Percentiles rank a stretch among this genome's conserved stretches.
Evolutionary conservation across 2,329 filamentous ascomycete species (phyloP).

Genomic region (Claviceps purpurea): DNA sequence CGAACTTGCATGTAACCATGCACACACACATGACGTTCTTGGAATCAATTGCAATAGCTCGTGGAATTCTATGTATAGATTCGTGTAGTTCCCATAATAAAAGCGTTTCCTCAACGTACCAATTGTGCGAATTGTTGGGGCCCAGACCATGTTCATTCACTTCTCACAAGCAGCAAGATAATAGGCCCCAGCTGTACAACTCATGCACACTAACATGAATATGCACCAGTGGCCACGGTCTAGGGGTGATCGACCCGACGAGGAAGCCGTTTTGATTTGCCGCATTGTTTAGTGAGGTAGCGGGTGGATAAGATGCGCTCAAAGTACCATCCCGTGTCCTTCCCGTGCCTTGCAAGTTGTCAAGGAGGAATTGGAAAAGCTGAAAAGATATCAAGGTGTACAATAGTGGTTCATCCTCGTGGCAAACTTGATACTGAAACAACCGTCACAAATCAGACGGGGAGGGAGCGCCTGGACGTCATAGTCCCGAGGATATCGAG

Average conservation of each 20-base stretch:
- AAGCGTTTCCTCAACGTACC: background rate
- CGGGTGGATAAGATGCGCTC: background rate
- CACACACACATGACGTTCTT: background rate
- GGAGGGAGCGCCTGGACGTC: background rate
- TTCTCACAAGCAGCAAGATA: background rate
- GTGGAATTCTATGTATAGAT: background rate
- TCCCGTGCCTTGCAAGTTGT: background rate
- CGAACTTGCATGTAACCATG: slow-evolving; percentile 3
- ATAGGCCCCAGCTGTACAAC: slow-evolving; percentile 2
- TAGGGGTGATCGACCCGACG: background rate
- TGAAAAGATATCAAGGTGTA: background rate
- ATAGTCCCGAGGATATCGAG: background rate
- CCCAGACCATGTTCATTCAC: background rate
- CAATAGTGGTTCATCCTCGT: background rate
- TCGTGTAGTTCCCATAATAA: background rate
- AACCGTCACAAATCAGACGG: background rate
- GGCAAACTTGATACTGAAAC: background rate
- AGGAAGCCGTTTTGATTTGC: slow-evolving; percentile 2
- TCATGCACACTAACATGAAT: slow-evolving; percentile 3
- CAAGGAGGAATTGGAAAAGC: background rate
- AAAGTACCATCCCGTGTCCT: background rate
- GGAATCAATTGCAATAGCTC: background rate
- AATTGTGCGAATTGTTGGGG: slow-evolving; percentile 1
- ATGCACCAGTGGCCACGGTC: slow-evolving; percentile 3
- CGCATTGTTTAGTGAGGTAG: background rate